These are phyloP conservation scores for Kwoniella europaea DNA, from an alignment of 768 basidiomycete species.

Conservation along the genomic window DNA sequence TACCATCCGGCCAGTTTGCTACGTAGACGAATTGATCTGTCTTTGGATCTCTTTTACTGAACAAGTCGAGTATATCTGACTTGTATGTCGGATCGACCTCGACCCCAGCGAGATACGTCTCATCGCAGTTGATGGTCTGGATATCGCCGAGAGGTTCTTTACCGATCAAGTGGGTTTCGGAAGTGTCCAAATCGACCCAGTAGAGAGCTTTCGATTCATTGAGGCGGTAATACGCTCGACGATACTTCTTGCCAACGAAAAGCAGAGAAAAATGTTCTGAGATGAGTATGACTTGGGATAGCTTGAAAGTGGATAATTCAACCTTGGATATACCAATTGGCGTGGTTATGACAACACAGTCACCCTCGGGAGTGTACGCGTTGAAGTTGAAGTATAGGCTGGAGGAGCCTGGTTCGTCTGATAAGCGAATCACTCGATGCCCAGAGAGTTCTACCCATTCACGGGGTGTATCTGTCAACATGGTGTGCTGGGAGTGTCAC, in stretches of 20 bases:
- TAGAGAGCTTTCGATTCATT: constrained; percentile 21
- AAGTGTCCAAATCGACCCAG: constrained; percentile 27
- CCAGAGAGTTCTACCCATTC: constrained; percentile 26
- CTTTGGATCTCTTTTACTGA: constrained; percentile 18
- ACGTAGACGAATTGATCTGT: constrained; percentile 30
- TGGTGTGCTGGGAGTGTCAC: not conserved
- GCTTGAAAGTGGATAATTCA: constrained; percentile 8
- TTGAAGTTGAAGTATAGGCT: constrained; percentile 36
- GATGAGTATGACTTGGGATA: constrained; percentile 19
- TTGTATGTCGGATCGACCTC: constrained; percentile 21
- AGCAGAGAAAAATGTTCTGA: constrained; percentile 23
- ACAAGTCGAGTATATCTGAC: constrained; percentile 7
- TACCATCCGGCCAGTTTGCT: constrained; percentile 33
- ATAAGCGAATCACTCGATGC: constrained; percentile 12
- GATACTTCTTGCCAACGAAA: constrained; percentile 22
- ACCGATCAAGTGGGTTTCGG: constrained; percentile 10
- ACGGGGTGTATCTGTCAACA: not conserved
- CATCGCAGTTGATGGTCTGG: constrained; percentile 33
- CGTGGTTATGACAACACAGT: constrained; percentile 26
- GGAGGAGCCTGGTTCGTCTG: constrained; percentile 8
- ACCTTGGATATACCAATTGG: constrained; percentile 26
- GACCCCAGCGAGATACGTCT: constrained; percentile 29
- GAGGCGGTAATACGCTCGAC: constrained; percentile 25
- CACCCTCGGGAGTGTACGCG: constrained; percentile 29
- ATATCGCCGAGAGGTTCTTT: constrained; percentile 26